Evolutionary conservation across 495 filamentous ascomycete species (phyloP), one percentile per base, ranked within the genome.

Genomic region (Daldinia bambusicola): DNA sequence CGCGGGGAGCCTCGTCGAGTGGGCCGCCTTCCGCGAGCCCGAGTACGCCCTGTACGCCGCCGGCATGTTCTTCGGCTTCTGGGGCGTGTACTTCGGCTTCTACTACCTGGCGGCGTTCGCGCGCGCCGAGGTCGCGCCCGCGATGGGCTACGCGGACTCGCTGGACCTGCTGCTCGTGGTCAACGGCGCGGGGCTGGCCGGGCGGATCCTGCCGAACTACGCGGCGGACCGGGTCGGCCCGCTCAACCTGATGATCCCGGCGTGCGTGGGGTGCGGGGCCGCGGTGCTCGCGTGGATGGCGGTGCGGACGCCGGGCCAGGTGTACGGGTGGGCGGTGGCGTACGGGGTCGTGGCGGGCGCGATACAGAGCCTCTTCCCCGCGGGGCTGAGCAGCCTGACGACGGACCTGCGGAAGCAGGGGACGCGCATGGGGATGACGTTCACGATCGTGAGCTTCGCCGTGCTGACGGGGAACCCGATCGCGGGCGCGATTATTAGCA

Each of bases 401-500:
- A 91, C 67, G 2, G 89, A 95, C 71, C 65, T 89, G 72, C 84
- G 85, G 31, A 93, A 92, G 76, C 83, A 85, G 20, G 91, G 93
- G 0, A 86, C 89, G 58, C 83, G 92, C 13, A 89, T 93, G 84
- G 93, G 92, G 6, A 94, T 95, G 91, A 85, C 90, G 30, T 90
- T 95, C 64, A 89, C 86, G n/a, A 87, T 93, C 43, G 85, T 90
- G 12, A 89, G 87, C 40, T 86, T 95, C 55, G 92, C 92, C 0
- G 85, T 85, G 22, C 79, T 95, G 31, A 92, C 90, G 31, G 92
- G 92, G 0, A 86, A 91, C 10, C 91, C 93, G 2, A 88, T 96
- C 65, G 91, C 88, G 0, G 93, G 92, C 0, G 86, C 87, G 16
- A 86, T 88, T 9, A 84, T 93, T 20, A 86, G 83, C 0, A 85